Evolutionary conservation across 1,284 basidiomycete species (phyloP), one percentile per base, ranked within the genome.

Genomic region (Mycena sp.): DNA sequence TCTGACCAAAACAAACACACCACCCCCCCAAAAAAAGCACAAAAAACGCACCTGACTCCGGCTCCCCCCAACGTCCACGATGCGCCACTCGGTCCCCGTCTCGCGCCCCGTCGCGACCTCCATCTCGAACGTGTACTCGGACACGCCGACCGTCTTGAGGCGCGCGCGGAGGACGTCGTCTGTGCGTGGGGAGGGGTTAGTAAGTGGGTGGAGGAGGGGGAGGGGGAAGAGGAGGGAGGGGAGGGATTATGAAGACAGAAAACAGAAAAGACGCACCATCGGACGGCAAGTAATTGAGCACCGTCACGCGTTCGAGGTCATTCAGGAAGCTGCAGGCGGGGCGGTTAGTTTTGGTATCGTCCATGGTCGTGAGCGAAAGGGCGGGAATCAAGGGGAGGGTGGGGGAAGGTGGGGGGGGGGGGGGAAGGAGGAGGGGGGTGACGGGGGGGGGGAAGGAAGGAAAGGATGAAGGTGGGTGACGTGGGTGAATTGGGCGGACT

Each of bases 91-190:
- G 1, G 88, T 87, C 2, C 89, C 90, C 61, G 83, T 85, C 68
- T 92, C 90, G 57, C 87, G 79, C 11, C 89, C 89, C 12, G 86
- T 82, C 10, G 65, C 46, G 25, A 60, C 85, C 72, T 91, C 90
- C 86, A 92, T 90, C 76, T 91, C 87, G 70, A 92, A 93, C 72
- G 83, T 86, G 76, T 92, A 90, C 74, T 92, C 90, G 6, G 87
- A 87, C 12, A 92, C 89, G 4, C 90, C 90, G 37, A 92, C 86
- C 0, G 90, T 92, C 73, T 92, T 91, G 41, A 92, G 77, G 26
- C 90, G 83, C 3, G 91, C 90, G 67, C 85, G 87, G 48, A 92
- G 76, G 11, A 92, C 90, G 70, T 92, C 90, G 70, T 91, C 90
- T 90, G 62, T 26, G 6, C 29, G 40, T 26, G 10, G 35, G 28